Evolutionary conservation across 2,329 filamentous ascomycete species (phyloP).

Genomic region (Colletotrichum musae): DNA sequence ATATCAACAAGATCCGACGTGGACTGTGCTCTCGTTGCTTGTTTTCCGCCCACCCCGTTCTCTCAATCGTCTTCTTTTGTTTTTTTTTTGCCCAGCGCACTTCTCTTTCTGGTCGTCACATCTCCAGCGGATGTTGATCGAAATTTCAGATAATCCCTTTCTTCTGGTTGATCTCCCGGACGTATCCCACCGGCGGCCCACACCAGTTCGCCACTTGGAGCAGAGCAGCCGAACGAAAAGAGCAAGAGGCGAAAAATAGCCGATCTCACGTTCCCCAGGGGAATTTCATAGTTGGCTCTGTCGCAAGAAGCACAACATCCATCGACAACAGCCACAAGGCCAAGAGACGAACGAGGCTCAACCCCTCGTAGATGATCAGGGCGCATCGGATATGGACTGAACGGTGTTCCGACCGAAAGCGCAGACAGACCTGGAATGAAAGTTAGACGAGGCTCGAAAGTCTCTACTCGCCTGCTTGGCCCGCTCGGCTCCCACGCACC

Average conservation of each 20-base stretch:
- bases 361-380: too few relatives aligned
- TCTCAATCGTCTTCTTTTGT: not conserved
- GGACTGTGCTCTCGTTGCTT: not conserved
- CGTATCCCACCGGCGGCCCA: constrained; percentile 8
- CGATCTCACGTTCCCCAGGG: not conserved
- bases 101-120: not conserved
- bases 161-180: constrained; percentile 17
- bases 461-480: not conserved
- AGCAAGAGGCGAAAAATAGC: not conserved
- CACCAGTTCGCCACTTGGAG: not conserved
- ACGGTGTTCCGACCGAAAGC: not conserved
- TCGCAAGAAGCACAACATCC: not conserved
- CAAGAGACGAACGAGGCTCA: not conserved
- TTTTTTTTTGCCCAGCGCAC: not conserved
- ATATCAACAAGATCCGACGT: not conserved
- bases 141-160: constrained; percentile 11
- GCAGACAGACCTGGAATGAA: not conserved
- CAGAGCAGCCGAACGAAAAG: not conserved
- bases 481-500: not conserved
- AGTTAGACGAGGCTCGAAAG: not conserved
- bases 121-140: constrained; percentile 7
- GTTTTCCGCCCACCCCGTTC: not conserved
- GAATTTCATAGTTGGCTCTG: not conserved
- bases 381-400: not conserved
- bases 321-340: not conserved